Evolutionary conservation across 169 alveolate genomes (phyloP).

Genomic region (Eimeria acervulina): DNA sequence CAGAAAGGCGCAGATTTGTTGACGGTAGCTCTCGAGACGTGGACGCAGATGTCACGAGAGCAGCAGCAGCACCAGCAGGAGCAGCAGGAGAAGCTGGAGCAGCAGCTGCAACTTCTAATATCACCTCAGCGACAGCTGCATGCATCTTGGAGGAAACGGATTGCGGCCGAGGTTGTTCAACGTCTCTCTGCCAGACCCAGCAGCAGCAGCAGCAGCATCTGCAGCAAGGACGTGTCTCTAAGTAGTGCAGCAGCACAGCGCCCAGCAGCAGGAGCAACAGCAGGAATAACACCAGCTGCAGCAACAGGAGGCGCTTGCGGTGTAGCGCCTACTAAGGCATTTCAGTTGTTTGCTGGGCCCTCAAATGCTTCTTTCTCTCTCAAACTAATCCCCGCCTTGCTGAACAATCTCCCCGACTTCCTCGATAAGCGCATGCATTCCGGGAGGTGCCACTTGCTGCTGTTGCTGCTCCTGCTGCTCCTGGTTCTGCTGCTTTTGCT

Average conservation of each 20-base stretch:
- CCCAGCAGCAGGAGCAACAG: conserved; percentile 16
- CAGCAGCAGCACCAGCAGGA: background rate
- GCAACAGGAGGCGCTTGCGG: background rate
- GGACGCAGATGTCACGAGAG: no score
- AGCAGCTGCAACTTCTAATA: background rate
- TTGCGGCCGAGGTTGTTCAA: conserved; percentile 34
- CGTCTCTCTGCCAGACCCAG: background rate
- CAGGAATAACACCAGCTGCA: background rate
- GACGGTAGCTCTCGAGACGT: background rate
- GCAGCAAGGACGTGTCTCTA: no score
- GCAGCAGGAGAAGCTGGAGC: no score
- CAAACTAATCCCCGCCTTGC: background rate
- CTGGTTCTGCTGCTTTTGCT: background rate
- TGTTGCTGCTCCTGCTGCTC: conserved; percentile 27
- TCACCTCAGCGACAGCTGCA: conserved; percentile 30
- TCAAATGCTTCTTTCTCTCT: background rate
- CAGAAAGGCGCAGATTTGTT: background rate
- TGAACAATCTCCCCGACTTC: conserved; percentile 39
- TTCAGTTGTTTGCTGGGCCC: background rate
- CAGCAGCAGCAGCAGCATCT: conserved; percentile 32
- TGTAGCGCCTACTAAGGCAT: background rate
- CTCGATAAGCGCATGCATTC: conserved; percentile 63
- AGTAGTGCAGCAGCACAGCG: no score
- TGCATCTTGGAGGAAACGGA: background rate
- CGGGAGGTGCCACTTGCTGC: conserved; percentile 48